Evolutionary conservation across 768 basidiomycete species (phyloP).

Genomic region (Nidularia pulvinata): DNA sequence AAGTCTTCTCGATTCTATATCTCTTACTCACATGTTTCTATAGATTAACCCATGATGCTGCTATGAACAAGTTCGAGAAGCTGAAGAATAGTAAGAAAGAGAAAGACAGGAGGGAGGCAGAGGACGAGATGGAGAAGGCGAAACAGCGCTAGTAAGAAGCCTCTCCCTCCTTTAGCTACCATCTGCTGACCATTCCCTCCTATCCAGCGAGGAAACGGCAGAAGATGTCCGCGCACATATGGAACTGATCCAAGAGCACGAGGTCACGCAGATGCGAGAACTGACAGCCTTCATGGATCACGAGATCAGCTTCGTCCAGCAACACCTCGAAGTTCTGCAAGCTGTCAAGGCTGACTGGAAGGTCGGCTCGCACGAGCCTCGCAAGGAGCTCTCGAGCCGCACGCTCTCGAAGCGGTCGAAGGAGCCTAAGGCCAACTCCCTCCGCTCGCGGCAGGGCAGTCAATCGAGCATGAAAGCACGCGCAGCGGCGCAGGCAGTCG

Average conservation of each 20-base stretch:
- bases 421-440: conserved; percentile 23
- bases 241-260: conserved; percentile 78
- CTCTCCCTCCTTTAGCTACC: background rate
- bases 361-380: conserved; percentile 39
- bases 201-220: conserved; percentile 75
- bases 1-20: background rate
- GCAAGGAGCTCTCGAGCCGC: conserved; percentile 10
- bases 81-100: conserved; percentile 76
- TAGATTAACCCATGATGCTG: conserved; percentile 80
- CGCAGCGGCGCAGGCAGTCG: conserved; percentile 12
- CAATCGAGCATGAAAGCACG: too few relatives aligned
- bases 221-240: conserved; percentile 86
- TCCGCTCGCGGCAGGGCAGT: conserved; percentile 15
- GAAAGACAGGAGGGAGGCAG: conserved; percentile 75
- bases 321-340: conserved; percentile 71
- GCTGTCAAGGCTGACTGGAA: conserved; percentile 73
- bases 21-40: background rate
- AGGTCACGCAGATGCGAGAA: conserved; percentile 69
- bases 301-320: conserved; percentile 72
- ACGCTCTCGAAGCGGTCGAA: conserved; percentile 9
- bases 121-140: conserved; percentile 77
- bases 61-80: conserved; percentile 68
- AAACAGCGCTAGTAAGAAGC: conserved; percentile 68
- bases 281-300: conserved; percentile 71
- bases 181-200: conserved; percentile 1